A percentile compares a stretch with the other conserved stretches of the same genome.
phyloP scores from a whole-genome alignment of 2,329 filamentous ascomycete species.

The Colletotrichum tamarilloi region DNA sequence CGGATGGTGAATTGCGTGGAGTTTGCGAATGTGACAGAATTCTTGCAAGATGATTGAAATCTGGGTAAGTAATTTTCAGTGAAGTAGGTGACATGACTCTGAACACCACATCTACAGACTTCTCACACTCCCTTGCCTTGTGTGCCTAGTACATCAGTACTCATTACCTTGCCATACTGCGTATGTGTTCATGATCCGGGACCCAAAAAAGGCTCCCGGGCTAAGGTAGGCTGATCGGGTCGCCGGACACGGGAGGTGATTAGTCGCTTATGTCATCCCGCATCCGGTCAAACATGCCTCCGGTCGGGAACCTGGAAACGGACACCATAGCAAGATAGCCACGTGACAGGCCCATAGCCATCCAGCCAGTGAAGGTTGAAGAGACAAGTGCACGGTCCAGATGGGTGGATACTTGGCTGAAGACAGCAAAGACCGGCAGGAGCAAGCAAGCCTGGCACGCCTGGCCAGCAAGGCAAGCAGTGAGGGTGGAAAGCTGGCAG shows the following conservation, averaged over 20 bases:
- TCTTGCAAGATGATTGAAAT: too few relatives aligned
- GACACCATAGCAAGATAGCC: slow-evolving; percentile 26
- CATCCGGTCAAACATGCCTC: slow-evolving; percentile 26
- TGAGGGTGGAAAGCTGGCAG: background rate
- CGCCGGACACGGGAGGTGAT: background rate
- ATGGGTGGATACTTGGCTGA: slow-evolving; percentile 2
- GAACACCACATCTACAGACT: too few relatives aligned
- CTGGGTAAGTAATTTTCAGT: too few relatives aligned
- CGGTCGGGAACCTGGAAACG: slow-evolving; percentile 5
- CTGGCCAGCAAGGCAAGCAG: background rate
- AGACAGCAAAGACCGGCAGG: slow-evolving; percentile 6
- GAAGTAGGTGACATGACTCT: too few relatives aligned
- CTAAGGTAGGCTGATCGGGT: background rate
- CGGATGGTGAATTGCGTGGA: too few relatives aligned
- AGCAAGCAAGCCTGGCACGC: background rate
- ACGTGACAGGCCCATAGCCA: slow-evolving; percentile 14
- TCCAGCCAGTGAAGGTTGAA: background rate
- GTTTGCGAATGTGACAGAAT: too few relatives aligned
- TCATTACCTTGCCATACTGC: too few relatives aligned
- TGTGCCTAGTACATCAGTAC: too few relatives aligned
- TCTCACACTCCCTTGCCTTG: too few relatives aligned
- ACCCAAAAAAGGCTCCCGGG: background rate
- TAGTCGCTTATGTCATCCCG: slow-evolving; percentile 24
- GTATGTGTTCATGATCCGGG: background rate
- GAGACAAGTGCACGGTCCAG: slow-evolving; percentile 8